phyloP scores from a whole-genome alignment of 345 rosid species.

The Eucalyptus rudis region DNA sequence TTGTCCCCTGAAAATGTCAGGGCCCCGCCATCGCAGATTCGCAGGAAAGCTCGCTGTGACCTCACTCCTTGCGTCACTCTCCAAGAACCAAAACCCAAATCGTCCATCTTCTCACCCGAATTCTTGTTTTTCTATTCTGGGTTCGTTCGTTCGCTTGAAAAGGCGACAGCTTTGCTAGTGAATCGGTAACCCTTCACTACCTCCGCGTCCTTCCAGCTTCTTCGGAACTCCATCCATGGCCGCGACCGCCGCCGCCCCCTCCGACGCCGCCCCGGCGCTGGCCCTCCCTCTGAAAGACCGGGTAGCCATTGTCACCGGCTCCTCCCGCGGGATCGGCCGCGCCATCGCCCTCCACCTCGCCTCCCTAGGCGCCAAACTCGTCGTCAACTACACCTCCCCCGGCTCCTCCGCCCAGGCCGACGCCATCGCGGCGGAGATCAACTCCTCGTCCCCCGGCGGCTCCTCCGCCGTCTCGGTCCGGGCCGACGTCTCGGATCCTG shows the following conservation, averaged over 20 bases:
- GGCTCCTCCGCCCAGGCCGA: constrained; percentile 4
- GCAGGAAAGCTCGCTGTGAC: neutral
- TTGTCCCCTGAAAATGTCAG: neutral
- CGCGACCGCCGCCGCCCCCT: neutral
- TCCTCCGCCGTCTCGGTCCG: constrained; percentile 8
- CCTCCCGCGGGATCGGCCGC: constrained; percentile 31
- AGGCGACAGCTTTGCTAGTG: neutral
- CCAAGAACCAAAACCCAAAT: neutral
- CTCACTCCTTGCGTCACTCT: neutral
- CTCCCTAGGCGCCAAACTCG: constrained; percentile 19
- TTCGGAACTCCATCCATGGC: neutral
- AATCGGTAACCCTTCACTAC: neutral
- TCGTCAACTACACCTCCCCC: constrained; percentile 16
- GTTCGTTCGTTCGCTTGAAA: neutral
- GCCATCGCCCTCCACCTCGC: constrained; percentile 23
- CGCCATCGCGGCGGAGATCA: constrained; percentile 7
- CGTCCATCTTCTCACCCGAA: neutral
- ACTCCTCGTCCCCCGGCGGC: neutral
- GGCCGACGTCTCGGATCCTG: constrained; percentile 20
- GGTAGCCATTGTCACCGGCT: constrained; percentile 31
- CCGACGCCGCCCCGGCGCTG: neutral
- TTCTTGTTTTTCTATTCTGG: neutral
- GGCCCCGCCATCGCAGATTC: neutral
- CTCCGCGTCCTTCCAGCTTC: neutral
- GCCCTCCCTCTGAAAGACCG: constrained; percentile 8